A percentile compares a stretch with the other conserved stretches of the same genome.
Conservation (phyloP, 352 stramenopile genomes). For the Phytophthora tubulina region DNA sequence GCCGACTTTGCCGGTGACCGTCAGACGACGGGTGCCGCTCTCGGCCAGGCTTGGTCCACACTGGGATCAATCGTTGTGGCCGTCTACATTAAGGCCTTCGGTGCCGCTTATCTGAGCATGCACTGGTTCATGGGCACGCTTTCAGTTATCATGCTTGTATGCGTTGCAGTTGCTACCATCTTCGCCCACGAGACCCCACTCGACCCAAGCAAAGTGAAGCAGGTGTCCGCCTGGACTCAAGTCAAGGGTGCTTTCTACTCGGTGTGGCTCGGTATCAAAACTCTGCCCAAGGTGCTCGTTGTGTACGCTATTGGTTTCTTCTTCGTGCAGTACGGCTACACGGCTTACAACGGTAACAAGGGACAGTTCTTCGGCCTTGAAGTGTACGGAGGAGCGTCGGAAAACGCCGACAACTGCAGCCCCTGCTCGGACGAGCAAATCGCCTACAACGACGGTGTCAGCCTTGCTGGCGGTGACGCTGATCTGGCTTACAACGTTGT, state of each 20-base stretch:
- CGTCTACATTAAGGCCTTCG: constrained; percentile 54
- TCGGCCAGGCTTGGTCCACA: constrained; percentile 51
- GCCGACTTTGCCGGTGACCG: constrained; percentile 59
- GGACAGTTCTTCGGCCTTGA: constrained; percentile 57
- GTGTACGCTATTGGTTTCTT: constrained; percentile 48
- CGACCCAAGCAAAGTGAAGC: constrained; percentile 26
- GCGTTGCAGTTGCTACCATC: constrained; percentile 29
- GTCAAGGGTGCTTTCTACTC: constrained; percentile 39
- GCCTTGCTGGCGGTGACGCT: constrained; percentile 42
- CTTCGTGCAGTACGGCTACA: constrained; percentile 48
- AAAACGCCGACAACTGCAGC: constrained; percentile 38
- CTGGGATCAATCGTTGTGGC: constrained; percentile 35
- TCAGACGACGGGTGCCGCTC: constrained; percentile 49
- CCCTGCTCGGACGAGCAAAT: constrained; percentile 40
- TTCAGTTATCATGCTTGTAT: constrained; percentile 47
- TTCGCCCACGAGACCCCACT: constrained; percentile 47
- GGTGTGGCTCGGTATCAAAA: constrained; percentile 43
- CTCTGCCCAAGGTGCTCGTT: constrained; percentile 34
- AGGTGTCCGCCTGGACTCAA: constrained; percentile 24
- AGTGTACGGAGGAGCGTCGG: constrained; percentile 42
- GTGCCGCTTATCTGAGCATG: constrained; percentile 44
- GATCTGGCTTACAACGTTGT: constrained; percentile 55
- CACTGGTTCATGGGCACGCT: constrained; percentile 42
- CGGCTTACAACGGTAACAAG: constrained; percentile 60
- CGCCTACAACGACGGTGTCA: constrained; percentile 55